Conservation (phyloP, 1,139 yeast species). For the Candida sanyaensis region DNA sequence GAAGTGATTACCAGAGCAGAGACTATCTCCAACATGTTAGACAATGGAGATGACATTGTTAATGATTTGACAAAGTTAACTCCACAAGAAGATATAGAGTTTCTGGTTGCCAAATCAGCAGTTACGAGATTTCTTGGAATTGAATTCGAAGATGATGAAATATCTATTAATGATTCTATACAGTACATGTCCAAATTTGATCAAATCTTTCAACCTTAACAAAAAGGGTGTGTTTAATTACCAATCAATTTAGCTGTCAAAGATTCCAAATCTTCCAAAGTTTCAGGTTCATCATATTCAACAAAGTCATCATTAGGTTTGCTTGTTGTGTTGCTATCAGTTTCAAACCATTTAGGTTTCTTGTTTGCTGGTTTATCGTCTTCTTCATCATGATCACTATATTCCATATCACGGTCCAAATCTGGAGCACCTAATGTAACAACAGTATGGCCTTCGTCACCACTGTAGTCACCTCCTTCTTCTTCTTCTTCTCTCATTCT, state of each 20-base stretch:
- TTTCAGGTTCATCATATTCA: constrained; percentile 85
- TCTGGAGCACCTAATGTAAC: constrained; percentile 33
- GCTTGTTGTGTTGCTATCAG: constrained; percentile 16
- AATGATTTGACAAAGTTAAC: constrained; percentile 16
- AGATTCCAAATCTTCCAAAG: constrained; percentile 91
- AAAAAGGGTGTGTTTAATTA: constrained; percentile 1
- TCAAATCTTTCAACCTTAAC: constrained; percentile 6
- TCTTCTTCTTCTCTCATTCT: constrained; percentile 45
- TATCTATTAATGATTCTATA: constrained; percentile 4
- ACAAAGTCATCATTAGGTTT: constrained; percentile 43
- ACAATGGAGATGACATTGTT: constrained; percentile 18
- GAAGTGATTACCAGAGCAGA: constrained; percentile 28
- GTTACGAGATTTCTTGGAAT: constrained; percentile 23
- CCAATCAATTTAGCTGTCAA: constrained; percentile 65
- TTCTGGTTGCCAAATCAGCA: constrained; percentile 19
- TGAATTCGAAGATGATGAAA: constrained; percentile 8
- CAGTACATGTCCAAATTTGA: constrained; percentile 9
- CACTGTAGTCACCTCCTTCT: constrained; percentile 29
- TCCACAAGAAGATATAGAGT: constrained; percentile 16
- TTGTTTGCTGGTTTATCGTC: constrained; percentile 47
- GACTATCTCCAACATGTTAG: constrained; percentile 17
- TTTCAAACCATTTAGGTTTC: constrained; percentile 64
- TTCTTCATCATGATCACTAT: constrained; percentile 19
- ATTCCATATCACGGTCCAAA: constrained; percentile 53
- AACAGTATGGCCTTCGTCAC: constrained; percentile 25